Evolutionary conservation across 139 green algal species (phyloP).

Genomic region (Tetradesmus obliquus): DNA sequence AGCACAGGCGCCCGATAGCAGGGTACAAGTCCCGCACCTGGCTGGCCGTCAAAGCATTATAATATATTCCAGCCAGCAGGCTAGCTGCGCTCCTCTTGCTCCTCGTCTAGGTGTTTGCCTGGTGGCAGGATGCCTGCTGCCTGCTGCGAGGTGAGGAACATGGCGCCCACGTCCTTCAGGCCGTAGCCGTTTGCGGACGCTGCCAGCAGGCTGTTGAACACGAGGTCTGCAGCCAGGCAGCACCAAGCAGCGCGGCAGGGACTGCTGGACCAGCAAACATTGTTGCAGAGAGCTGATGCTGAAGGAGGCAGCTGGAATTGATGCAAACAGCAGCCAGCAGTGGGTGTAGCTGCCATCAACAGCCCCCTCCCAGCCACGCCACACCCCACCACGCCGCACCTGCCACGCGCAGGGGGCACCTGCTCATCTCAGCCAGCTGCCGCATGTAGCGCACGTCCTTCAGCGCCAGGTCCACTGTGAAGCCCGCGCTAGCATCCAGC

Average conservation of each 20-base stretch:
- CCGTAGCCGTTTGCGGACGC: slow-evolving; percentile 48
- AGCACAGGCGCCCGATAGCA: too few relatives aligned
- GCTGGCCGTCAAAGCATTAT: too few relatives aligned
- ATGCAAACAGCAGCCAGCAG: background rate
- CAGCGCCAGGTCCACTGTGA: slow-evolving; percentile 39
- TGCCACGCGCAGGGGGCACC: slow-evolving; percentile 27
- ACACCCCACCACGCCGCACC: background rate
- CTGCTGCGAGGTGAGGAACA: slow-evolving; percentile 46
- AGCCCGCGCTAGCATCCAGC: slow-evolving; percentile 43
- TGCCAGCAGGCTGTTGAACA: slow-evolving; percentile 56
- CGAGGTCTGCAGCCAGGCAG: slow-evolving; percentile 43
- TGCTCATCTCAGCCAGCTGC: slow-evolving; percentile 22
- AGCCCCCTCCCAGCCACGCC: too few relatives aligned
- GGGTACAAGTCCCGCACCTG: too few relatives aligned
- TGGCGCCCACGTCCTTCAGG: slow-evolving; percentile 49
- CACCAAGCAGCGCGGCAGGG: background rate
- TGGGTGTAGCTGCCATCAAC: background rate
- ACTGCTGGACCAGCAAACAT: too few relatives aligned
- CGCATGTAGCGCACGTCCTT: slow-evolving; percentile 54
- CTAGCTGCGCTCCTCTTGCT: background rate
- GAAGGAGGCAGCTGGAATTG: background rate
- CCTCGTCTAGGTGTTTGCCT: background rate
- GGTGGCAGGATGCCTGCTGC: slow-evolving; percentile 25
- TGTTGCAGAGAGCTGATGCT: background rate
- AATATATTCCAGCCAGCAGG: background rate